Base-by-base conservation (phyloP, 257 asterid species). In the Lycium ferocissimum region DNA sequence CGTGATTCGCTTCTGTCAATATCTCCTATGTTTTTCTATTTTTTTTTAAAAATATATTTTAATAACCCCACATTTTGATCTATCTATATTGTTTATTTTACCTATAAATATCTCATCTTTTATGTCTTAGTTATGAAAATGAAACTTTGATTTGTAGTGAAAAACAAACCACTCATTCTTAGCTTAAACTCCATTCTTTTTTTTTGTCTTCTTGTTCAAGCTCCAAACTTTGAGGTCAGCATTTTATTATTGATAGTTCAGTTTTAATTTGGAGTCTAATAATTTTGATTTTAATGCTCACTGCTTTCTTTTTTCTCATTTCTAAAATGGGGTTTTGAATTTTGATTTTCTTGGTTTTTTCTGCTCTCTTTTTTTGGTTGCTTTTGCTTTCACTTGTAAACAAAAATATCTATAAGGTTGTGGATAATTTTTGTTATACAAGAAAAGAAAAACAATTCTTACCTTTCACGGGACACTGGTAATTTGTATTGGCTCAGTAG, bases 381-480 rank as follows among this genome's bases (percentile, higher is more conserved):
- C 47, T 75, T 12, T 75, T 76, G 81, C 81, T 13, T 49, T 75
- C 45, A 76, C 20, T 49, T 49, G 45, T 22, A n/a, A 40, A 13
- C 40, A 47, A 47, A 76, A 12, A 76, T 76, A 76, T 76, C 81
- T 76, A 51, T 51, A 75, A 7, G 8, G 56, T 20, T 26, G 82
- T 26, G 47, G 47, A 51, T 76, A 51, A 76, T 26, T 51, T 51
- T 76, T 51, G 82, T 73, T 83, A 15, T 22, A 33, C 86, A 87
- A 89, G 85, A 76, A 89, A 76, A 40, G 45, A 4, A 40, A 49
- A 47, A 13, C 89, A 89, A 85, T 84, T 83, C 89, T 90, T 90
- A 83, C 86, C 82, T 88, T 88, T 90, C 85, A 87, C 90, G 90
- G 83, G 89, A 87, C 73, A 70, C 67, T 79, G 89, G 79, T 51